Percentiles rank a stretch among this genome's conserved stretches.
Evolutionary conservation across 768 basidiomycete species (phyloP).

Genomic region (Suillus discolor): DNA sequence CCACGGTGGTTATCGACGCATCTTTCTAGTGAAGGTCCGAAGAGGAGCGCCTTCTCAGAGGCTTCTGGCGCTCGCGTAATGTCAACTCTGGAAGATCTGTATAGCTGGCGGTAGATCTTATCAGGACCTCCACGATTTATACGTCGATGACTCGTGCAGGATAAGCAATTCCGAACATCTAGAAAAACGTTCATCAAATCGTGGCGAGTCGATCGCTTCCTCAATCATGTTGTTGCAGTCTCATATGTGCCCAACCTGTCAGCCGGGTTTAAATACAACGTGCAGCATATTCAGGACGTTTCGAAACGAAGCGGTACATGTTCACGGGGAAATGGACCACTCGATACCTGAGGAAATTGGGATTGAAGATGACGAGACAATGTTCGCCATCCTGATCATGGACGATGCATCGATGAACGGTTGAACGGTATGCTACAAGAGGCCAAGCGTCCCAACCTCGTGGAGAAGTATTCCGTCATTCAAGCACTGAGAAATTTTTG

Average conservation of each 20-base stretch:
- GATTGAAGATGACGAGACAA: not conserved
- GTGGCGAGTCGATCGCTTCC: conserved; percentile 13
- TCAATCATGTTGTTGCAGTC: not conserved
- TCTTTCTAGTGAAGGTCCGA: conserved; percentile 13
- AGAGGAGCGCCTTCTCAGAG: conserved; percentile 17
- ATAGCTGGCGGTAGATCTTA: conserved; percentile 14
- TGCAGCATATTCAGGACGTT: not conserved
- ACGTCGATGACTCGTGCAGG: conserved; percentile 2
- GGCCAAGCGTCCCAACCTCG: not conserved
- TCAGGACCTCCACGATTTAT: conserved; percentile 2
- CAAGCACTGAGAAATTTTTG: not conserved
- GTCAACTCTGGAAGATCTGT: conserved; percentile 19
- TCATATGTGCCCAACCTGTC: not conserved
- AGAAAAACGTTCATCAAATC: conserved; percentile 15
- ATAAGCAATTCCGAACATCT: conserved; percentile 14
- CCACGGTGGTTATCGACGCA: not conserved
- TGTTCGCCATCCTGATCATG: not conserved
- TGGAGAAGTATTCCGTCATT: not conserved
- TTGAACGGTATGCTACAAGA: not conserved
- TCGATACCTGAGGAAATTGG: not conserved
- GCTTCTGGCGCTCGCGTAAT: conserved; percentile 9
- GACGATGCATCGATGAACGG: not conserved
- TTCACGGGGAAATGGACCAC: not conserved
- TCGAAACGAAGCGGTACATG: not conserved
- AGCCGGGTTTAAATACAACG: not conserved